phyloP scores from a whole-genome alignment of 495 filamentous ascomycete species.

The Aspergillus biplanus region DNA sequence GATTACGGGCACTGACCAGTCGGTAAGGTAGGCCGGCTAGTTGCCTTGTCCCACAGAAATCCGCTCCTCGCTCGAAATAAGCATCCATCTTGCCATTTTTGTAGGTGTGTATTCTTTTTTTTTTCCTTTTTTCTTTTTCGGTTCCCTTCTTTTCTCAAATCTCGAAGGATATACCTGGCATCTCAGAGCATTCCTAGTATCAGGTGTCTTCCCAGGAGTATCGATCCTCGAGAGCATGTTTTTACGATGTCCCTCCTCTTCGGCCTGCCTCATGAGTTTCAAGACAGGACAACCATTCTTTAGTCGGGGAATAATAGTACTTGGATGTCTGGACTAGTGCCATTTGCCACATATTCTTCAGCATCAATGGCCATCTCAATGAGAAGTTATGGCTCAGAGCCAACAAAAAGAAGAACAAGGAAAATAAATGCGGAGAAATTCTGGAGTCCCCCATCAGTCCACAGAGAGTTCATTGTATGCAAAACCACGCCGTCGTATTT shows the following conservation, averaged over 20 bases:
- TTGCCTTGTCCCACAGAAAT: slow-evolving; percentile 4
- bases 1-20: neutral
- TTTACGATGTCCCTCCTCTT: neutral
- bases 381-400: too few relatives aligned
- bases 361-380: too few relatives aligned
- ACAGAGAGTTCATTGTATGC: neutral
- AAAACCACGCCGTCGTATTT: neutral
- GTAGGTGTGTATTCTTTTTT: neutral
- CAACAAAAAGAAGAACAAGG: too few relatives aligned
- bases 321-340: too few relatives aligned
- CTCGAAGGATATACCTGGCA: slow-evolving; percentile 3
- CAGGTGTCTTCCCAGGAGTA: neutral
- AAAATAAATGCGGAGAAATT: too few relatives aligned
- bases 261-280: neutral
- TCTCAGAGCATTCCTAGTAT: neutral
- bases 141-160: neutral
- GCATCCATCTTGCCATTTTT: neutral
- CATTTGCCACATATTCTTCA: too few relatives aligned
- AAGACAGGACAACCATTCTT: neutral
- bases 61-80: neutral
- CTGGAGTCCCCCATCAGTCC: too few relatives aligned
- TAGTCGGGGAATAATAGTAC: neutral
- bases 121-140: neutral
- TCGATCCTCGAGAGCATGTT: neutral
- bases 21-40: slow-evolving; percentile 7